phyloP scores from a whole-genome alignment of 208 protist species.

The Crithidia bombi region DNA sequence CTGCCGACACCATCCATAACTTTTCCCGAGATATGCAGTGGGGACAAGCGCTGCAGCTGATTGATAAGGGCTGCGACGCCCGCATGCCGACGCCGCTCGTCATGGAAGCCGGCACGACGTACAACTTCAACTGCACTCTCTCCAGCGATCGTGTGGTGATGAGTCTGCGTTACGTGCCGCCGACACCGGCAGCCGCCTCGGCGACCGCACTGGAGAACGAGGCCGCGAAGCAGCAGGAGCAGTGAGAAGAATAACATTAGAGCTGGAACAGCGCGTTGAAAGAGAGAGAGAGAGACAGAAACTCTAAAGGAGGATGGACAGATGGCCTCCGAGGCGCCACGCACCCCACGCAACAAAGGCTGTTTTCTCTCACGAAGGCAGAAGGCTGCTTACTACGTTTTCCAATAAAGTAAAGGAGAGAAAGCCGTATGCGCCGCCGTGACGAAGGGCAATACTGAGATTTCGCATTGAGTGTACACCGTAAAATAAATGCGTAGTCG shows the following conservation, averaged over 20 bases:
- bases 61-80: slow-evolving; percentile 62
- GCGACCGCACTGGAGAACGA: slow-evolving; percentile 28
- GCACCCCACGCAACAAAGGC: too few species aligned
- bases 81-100: slow-evolving; percentile 52
- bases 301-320: too few species aligned
- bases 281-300: neutral
- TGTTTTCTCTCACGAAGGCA: too few species aligned
- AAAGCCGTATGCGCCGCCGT: too few species aligned
- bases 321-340: too few species aligned
- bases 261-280: neutral
- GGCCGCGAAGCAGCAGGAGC: slow-evolving; percentile 22
- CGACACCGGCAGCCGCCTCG: too few species aligned
- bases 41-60: slow-evolving; percentile 92
- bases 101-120: slow-evolving; percentile 47
- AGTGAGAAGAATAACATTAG: neutral
- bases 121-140: slow-evolving; percentile 67
- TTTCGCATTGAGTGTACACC: too few species aligned
- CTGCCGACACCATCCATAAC: slow-evolving; percentile 85
- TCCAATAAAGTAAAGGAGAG: too few species aligned
- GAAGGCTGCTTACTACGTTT: too few species aligned
- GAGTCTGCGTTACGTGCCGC: slow-evolving; percentile 52
- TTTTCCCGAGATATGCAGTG: slow-evolving; percentile 95
- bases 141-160: slow-evolving; percentile 72
- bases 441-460: too few species aligned
- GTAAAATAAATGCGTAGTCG: too few species aligned